phyloP scores from a whole-genome alignment of 768 basidiomycete genomes.

The Leucosporidium yakuticum region DNA sequence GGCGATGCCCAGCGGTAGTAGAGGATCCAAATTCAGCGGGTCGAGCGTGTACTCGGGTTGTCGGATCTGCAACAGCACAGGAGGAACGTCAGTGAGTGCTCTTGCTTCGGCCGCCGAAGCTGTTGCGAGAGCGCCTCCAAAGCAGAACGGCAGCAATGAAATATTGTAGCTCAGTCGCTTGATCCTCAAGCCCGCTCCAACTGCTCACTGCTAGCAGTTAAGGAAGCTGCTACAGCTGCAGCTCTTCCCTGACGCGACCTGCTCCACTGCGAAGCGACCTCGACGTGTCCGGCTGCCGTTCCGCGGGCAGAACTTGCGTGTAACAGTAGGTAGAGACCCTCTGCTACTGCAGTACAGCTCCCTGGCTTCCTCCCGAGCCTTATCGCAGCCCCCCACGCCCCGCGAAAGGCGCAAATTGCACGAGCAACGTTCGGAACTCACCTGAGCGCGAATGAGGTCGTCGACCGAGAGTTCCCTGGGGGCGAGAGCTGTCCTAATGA shows the following conservation, averaged over 20 bases:
- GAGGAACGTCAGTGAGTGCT: neutral
- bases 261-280: too few relatives aligned
- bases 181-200: neutral
- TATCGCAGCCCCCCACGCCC: neutral
- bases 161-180: neutral
- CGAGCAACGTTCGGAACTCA: neutral
- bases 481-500: too few relatives aligned
- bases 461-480: slow-evolving; percentile 1
- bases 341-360: neutral
- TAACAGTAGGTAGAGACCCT: neutral
- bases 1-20: slow-evolving; percentile 42
- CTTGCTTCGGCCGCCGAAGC: neutral
- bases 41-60: slow-evolving; percentile 13
- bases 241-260: too few relatives aligned
- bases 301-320: too few relatives aligned
- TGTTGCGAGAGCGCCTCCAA: neutral
- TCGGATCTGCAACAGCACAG: neutral
- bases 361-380: neutral
- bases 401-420: neutral
- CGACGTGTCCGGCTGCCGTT: too few relatives aligned
- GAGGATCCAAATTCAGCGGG: slow-evolving; percentile 41
- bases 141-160: neutral
- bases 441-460: slow-evolving; percentile 23
- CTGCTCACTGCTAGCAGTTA: too few relatives aligned
- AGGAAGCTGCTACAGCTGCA: too few relatives aligned